Percentiles rank a stretch among this genome's conserved stretches.
Conservation (phyloP, 306 rosid species). For the Dicorynia guianensis region DNA sequence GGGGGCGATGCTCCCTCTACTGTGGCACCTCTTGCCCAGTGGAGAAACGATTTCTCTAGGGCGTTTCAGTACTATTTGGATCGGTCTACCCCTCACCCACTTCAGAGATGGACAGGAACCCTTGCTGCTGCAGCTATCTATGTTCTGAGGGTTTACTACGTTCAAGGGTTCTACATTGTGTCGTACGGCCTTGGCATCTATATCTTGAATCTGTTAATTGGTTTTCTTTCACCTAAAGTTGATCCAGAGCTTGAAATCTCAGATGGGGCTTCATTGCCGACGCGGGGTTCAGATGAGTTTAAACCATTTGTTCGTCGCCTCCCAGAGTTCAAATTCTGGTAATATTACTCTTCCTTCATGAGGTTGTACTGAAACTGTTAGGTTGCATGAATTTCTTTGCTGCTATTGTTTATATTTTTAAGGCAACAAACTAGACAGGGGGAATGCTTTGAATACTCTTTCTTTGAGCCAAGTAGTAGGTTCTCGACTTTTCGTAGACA, state of each 20-base stretch:
- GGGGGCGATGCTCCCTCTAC: slow-evolving; percentile 52
- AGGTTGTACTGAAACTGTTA: not conserved
- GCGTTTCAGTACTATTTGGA: slow-evolving; percentile 72
- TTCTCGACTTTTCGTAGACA: not conserved
- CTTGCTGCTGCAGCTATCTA: slow-evolving; percentile 52
- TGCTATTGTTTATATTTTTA: not conserved
- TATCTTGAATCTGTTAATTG: slow-evolving; percentile 69
- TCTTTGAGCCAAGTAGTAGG: not conserved
- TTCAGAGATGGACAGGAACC: slow-evolving; percentile 75
- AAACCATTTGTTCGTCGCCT: slow-evolving; percentile 78
- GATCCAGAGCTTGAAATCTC: slow-evolving; percentile 72
- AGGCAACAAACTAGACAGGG: not conserved
- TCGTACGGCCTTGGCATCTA: slow-evolving; percentile 74
- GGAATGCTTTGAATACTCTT: not conserved
- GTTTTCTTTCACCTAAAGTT: slow-evolving; percentile 70
- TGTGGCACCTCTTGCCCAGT: slow-evolving; percentile 61
- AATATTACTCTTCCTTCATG: slow-evolving; percentile 23
- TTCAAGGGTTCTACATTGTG: slow-evolving; percentile 68
- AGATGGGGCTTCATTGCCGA: slow-evolving; percentile 75
- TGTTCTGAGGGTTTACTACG: slow-evolving; percentile 61
- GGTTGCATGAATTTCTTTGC: not conserved
- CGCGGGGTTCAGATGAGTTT: slow-evolving; percentile 70
- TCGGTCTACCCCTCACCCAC: slow-evolving; percentile 62
- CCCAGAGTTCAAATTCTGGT: slow-evolving; percentile 86
- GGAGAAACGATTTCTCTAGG: slow-evolving; percentile 58